Evolutionary conservation across 2,329 filamentous ascomycete genomes (phyloP).

Genomic region (Sarocladiaceae sp.): DNA sequence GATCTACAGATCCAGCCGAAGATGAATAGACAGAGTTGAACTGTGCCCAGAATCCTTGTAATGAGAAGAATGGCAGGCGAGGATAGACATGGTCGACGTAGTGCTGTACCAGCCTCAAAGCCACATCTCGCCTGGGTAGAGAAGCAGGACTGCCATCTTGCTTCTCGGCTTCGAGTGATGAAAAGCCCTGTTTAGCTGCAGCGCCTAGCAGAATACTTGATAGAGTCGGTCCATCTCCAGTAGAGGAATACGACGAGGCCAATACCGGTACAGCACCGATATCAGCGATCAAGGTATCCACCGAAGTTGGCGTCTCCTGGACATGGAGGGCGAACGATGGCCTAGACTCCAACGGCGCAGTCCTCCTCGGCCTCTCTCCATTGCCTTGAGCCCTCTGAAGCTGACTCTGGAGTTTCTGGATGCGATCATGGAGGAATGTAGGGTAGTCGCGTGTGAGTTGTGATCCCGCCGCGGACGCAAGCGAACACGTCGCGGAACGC

Average conservation of each 20-base stretch:
- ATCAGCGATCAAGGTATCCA: slow-evolving; percentile 19
- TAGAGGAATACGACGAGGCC: slow-evolving; percentile 13
- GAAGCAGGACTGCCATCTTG: not conserved
- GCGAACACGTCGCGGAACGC: slow-evolving; percentile 17
- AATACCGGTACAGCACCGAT: slow-evolving; percentile 20
- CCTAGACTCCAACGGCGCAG: not conserved
- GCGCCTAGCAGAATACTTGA: slow-evolving; percentile 18
- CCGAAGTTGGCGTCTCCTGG: slow-evolving; percentile 11
- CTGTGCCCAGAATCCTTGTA: slow-evolving; percentile 21
- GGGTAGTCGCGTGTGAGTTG: slow-evolving; percentile 17
- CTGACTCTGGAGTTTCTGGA: slow-evolving; percentile 13
- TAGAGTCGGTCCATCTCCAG: slow-evolving; percentile 14
- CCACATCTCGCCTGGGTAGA: slow-evolving; percentile 15
- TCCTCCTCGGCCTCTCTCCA: not conserved
- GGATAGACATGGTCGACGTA: slow-evolving; percentile 21
- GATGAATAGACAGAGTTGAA: slow-evolving; percentile 18
- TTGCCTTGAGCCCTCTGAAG: slow-evolving; percentile 9
- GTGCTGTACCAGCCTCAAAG: slow-evolving; percentile 17
- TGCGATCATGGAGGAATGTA: slow-evolving; percentile 15
- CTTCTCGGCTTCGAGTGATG: not conserved
- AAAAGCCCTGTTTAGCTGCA: slow-evolving; percentile 10
- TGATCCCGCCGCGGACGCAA: slow-evolving; percentile 10
- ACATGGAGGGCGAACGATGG: not conserved
- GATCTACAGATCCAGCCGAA: slow-evolving; percentile 4
- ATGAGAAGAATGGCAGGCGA: slow-evolving; percentile 20